Conservation (phyloP, 129 eudicot genomes). For the Lactuca saligna region DNA sequence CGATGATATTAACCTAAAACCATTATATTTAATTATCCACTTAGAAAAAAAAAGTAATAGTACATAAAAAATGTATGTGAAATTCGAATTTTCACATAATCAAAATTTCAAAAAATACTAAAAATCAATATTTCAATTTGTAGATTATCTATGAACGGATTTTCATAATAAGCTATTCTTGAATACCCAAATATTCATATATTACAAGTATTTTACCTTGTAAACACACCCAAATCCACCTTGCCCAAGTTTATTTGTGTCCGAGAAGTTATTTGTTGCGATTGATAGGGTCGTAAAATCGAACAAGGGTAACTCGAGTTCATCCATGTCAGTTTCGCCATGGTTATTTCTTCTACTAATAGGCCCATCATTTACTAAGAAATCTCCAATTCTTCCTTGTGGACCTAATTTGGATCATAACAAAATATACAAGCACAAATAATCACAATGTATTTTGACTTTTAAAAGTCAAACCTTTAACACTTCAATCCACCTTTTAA, state of each 20-base stretch:
- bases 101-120: too few relatives aligned
- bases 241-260: conserved; percentile 68
- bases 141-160: too few relatives aligned
- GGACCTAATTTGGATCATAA: conserved; percentile 30
- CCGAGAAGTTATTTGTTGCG: conserved; percentile 65
- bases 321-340: conserved; percentile 42
- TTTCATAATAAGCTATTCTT: too few relatives aligned
- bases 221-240: conserved; percentile 94
- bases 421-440: conserved; percentile 1
- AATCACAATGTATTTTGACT: not conserved
- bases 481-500: too few relatives aligned
- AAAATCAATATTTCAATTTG: too few relatives aligned
- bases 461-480: not conserved
- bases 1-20: too few relatives aligned
- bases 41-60: too few relatives aligned
- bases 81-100: too few relatives aligned
- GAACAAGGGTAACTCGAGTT: conserved; percentile 65
- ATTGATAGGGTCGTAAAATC: conserved; percentile 43
- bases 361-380: conserved; percentile 37
- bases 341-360: conserved; percentile 49
- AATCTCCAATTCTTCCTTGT: conserved; percentile 53
- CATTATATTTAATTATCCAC: too few relatives aligned
- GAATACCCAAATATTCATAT: too few relatives aligned
- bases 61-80: too few relatives aligned
- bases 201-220: conserved; percentile 41